Base-by-base conservation (phyloP, 495 filamentous ascomycete species). In the Pseudomonodictys pantanalensis region DNA sequence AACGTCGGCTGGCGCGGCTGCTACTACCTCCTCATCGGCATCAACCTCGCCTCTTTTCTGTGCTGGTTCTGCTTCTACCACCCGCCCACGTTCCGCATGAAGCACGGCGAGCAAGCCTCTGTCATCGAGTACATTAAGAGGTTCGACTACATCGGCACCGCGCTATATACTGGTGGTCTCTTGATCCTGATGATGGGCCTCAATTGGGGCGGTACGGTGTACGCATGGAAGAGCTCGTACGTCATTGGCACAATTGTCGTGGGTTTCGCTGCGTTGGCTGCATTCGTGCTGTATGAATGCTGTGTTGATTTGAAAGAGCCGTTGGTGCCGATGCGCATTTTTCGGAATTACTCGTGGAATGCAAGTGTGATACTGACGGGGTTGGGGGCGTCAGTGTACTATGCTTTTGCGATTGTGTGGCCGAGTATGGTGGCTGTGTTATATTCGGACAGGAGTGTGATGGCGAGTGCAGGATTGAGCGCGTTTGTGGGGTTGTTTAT, bases 171-270 rank as follows among this genome's bases (percentile, higher is more conserved):
- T 3, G 52, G 39, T 12, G 70, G 70, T 5, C 48, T 71, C 6
- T 52, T 67, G 5, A 38, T 70, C 0, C 72, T 76, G 15, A 48
- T 69, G 8, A 43, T 76, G 28, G 73, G 73, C 4, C 52, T 77
- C 7, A 72, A 64, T 49, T 76, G 74, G 74, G 75, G 69, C 9
- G 75, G 72, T 18, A 30, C 68, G 4, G 23, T 75, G 22, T 77
- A 74, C 41, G 66, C 74, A 1, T 78, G 76, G 76, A 44, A 30
- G 0, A 72, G 69, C 0, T 71, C 69, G 56, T 48, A 62, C 47
- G 76, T 73, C 5, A 66, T 79, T 24, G 51, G 74, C 11, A 71
- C 75, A 0, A 49, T 78, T 7, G 45, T 76, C 6, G 39, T 74
- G 9, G 77, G 77, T n/a, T 61, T 69, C 5, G 58, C 68, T 1